Evolutionary conservation across 2,329 filamentous ascomycete species (phyloP).

Genomic region (Fusarium chlamydosporum): DNA sequence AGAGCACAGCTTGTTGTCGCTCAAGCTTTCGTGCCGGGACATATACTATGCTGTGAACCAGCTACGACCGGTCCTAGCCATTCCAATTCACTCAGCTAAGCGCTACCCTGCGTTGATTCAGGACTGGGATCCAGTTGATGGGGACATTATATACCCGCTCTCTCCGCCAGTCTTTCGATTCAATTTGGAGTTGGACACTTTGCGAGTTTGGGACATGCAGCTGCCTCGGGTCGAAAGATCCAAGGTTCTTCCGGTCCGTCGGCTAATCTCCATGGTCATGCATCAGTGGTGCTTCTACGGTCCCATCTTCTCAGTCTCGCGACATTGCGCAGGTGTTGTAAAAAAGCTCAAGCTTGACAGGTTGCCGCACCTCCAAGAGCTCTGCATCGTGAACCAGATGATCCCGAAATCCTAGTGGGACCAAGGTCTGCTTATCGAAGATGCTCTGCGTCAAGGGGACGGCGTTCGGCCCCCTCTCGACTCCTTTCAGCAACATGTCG

Average conservation of each 20-base stretch:
- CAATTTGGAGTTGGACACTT: not conserved
- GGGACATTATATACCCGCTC: too few species aligned
- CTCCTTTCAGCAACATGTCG: not conserved
- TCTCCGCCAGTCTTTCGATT: not conserved
- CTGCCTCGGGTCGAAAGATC: not conserved
- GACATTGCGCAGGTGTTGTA: too few species aligned
- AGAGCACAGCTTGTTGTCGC: not conserved
- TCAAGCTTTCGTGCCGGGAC: constrained; percentile 4
- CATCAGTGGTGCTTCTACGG: too few species aligned
- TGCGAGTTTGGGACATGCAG: constrained; percentile 7
- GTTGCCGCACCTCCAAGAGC: not conserved
- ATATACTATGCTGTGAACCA: not conserved
- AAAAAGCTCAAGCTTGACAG: not conserved
- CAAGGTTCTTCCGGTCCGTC: not conserved
- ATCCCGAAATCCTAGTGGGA: not conserved
- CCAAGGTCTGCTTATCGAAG: not conserved
- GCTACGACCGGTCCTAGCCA: not conserved
- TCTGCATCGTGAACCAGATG: constrained; percentile 1
- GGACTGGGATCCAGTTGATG: too few species aligned
- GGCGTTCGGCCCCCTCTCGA: too few species aligned
- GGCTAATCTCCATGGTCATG: constrained; percentile 1
- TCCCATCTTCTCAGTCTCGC: too few species aligned
- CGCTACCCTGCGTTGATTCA: too few species aligned
- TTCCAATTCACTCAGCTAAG: not conserved
- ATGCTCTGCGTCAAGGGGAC: not conserved